Conservation (phyloP, 192 early-diverging fungal species). For the Haplosporangium gracile region DNA sequence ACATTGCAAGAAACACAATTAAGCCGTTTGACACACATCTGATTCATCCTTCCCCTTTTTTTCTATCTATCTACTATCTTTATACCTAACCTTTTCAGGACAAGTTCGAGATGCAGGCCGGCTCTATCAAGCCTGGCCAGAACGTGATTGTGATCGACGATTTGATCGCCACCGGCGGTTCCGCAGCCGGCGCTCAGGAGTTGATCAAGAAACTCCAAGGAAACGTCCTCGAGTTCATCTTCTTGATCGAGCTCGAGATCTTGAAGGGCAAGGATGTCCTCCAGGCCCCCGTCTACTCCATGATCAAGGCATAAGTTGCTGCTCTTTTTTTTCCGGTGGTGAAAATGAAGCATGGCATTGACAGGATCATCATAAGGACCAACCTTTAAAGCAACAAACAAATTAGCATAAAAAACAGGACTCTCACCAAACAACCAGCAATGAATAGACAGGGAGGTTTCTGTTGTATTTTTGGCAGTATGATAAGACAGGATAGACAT, state of each 20-base stretch:
- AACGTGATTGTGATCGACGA: conserved; percentile 96
- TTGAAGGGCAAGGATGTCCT: conserved; percentile 86
- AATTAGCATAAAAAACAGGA: not conserved
- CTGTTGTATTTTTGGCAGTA: not conserved
- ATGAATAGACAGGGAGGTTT: not conserved
- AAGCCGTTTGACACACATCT: not conserved
- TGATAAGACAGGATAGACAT: not conserved
- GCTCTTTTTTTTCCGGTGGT: too few species aligned
- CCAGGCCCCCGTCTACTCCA: conserved; percentile 88
- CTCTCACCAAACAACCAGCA: not conserved
- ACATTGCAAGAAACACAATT: too few species aligned
- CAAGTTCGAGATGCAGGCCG: conserved; percentile 92
- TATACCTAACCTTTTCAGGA: conserved; percentile 64
- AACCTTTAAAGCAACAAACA: not conserved
- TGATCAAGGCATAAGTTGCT: conserved; percentile 70
- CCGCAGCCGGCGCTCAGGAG: conserved; percentile 86
- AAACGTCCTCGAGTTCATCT: conserved; percentile 86
- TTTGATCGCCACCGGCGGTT: conserved; percentile 94
- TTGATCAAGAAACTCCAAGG: conserved; percentile 83
- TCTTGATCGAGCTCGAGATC: conserved; percentile 90
- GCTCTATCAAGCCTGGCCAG: conserved; percentile 82
- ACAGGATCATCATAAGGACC: too few species aligned
- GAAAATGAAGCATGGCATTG: too few species aligned
- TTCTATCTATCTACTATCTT: not conserved
- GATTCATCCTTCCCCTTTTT: not conserved